Evolutionary conservation across 805 yeast genomes (phyloP).

Genomic region (Barnettozyma sp.): DNA sequence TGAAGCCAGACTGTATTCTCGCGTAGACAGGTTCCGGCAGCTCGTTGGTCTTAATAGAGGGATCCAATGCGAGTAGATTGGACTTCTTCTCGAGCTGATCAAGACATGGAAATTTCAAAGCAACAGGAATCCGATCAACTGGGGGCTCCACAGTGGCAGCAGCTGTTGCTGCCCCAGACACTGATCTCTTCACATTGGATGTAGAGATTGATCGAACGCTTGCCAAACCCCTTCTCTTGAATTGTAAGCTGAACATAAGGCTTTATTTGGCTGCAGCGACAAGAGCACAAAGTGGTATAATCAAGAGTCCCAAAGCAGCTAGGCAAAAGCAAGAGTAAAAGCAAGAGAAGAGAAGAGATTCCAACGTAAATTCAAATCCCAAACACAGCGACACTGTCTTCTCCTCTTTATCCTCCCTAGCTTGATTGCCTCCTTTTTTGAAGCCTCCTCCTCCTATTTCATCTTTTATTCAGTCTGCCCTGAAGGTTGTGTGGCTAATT

Average conservation of each 20-base stretch:
- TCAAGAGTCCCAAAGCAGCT: no score
- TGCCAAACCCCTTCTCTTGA: neutral
- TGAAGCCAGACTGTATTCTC: slow-evolving; percentile 59
- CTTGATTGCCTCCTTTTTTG: no score
- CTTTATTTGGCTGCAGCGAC: no score
- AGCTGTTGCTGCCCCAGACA: slow-evolving; percentile 1
- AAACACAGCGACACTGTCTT: no score
- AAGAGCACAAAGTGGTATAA: no score
- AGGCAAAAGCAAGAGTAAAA: no score
- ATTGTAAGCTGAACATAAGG: slow-evolving; percentile 3
- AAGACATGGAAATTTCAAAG: slow-evolving; percentile 75
- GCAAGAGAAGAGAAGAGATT: no score
- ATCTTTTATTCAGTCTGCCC: no score
- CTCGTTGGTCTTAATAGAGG: slow-evolving; percentile 25
- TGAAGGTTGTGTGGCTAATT: no score
- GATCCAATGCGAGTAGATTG: slow-evolving; percentile 20
- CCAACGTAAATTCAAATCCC: no score
- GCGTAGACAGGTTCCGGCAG: slow-evolving; percentile 88
- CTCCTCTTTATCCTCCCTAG: no score
- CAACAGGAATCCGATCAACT: slow-evolving; percentile 38
- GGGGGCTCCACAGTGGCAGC: neutral
- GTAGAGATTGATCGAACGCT: slow-evolving; percentile 7
- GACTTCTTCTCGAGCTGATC: slow-evolving; percentile 64
- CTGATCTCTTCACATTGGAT: slow-evolving; percentile 11
- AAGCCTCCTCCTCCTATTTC: no score